Evolutionary conservation across 495 filamentous ascomycete genomes (phyloP).

Genomic region (Penicillium argentinense): DNA sequence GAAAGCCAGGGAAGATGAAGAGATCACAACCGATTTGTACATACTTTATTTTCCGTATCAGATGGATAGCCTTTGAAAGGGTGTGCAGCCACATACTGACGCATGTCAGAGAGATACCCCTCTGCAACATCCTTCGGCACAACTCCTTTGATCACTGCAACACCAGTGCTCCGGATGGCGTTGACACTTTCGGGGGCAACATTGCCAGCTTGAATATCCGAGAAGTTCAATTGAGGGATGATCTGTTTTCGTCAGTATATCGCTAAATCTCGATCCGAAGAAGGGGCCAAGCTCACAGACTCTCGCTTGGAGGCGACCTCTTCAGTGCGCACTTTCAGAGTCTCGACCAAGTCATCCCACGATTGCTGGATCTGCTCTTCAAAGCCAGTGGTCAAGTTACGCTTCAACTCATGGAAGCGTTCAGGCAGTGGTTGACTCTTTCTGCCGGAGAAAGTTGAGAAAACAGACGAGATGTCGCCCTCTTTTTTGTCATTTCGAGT

Average conservation of each 20-base stretch:
- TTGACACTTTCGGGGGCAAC: background rate
- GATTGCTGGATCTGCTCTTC: conserved; percentile 10
- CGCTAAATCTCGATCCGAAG: background rate
- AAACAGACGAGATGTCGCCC: conserved; percentile 15
- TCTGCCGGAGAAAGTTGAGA: conserved; percentile 13
- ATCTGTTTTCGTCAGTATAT: background rate
- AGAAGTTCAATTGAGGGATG: conserved; percentile 10
- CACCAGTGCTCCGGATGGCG: conserved; percentile 33
- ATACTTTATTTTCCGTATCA: conserved; percentile 44
- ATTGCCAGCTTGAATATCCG: conserved; percentile 6
- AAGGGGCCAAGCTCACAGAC: background rate
- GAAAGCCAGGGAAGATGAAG: no score
- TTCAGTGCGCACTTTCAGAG: conserved; percentile 9
- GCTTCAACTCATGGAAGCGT: conserved; percentile 10
- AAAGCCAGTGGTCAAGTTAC: conserved; percentile 3
- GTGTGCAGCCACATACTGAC: conserved; percentile 1
- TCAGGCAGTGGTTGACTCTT: conserved; percentile 5
- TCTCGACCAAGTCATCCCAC: conserved; percentile 9
- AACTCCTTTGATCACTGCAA: conserved; percentile 58
- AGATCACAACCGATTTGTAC: background rate
- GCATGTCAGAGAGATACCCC: conserved; percentile 56
- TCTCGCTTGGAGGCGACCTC: conserved; percentile 14
- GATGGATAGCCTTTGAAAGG: conserved; percentile 12
- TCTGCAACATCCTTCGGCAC: conserved; percentile 55
- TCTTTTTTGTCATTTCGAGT: conserved; percentile 13